These are phyloP conservation scores for Termitomyces sp. DNA, from an alignment of 768 basidiomycete genomes.

Conservation along the genomic window DNA sequence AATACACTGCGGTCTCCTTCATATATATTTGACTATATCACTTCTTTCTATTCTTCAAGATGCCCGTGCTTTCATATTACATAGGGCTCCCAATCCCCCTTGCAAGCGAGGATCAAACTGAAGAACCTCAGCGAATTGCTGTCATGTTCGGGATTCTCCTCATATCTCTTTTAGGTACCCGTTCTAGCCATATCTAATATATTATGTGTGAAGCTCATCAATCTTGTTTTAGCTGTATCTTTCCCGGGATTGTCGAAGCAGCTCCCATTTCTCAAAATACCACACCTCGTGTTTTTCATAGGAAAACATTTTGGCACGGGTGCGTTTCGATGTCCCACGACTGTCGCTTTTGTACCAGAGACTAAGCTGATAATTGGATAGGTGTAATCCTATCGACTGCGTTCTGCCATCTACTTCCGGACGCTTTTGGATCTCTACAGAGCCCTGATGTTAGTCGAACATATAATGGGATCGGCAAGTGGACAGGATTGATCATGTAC, in stretches of 20 bases:
- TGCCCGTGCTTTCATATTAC: not conserved
- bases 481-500: conserved; percentile 74
- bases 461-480: conserved; percentile 47
- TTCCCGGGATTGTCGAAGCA: conserved; percentile 66
- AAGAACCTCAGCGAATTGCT: conserved; percentile 14
- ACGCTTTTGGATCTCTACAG: conserved; percentile 62
- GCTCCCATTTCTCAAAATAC: conserved; percentile 52
- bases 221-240: conserved; percentile 48
- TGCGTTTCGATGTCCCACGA: conserved; percentile 15
- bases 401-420: conserved; percentile 77
- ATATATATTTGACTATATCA: not conserved
- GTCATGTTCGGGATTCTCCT: conserved; percentile 53
- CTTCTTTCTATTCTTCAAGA: not conserved
- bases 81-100: not conserved
- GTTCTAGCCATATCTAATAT: not conserved
- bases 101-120: not conserved
- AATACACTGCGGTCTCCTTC: not conserved
- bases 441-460: conserved; percentile 38
- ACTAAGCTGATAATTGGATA: conserved; percentile 15
- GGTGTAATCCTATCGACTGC: conserved; percentile 83
- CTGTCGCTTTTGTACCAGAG: not conserved
- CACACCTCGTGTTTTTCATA: conserved; percentile 71
- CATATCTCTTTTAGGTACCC: conserved; percentile 61
- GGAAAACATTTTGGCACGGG: conserved; percentile 87
- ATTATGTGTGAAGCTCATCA: not conserved